phyloP scores from a whole-genome alignment of 257 asterid species.

The Perilla frutescens region DNA sequence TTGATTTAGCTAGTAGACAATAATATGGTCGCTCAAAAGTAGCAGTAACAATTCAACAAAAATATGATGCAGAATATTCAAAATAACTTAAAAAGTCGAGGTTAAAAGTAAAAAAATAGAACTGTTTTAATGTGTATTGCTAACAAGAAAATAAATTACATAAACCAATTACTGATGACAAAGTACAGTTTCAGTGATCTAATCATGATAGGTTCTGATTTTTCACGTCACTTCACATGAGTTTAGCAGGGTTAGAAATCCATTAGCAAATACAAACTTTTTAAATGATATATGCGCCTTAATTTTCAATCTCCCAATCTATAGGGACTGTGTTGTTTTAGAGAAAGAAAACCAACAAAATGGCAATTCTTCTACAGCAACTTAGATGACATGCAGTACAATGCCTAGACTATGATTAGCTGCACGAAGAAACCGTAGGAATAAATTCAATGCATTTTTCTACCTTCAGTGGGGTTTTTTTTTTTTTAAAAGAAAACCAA shows the following conservation, averaged over 20 bases:
- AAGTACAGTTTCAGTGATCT: background rate
- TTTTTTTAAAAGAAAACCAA: background rate
- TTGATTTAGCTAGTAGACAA: background rate
- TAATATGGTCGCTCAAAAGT: slow-evolving; percentile 1
- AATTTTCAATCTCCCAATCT: background rate
- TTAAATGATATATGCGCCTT: background rate
- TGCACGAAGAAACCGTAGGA: background rate
- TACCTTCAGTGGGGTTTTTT: background rate
- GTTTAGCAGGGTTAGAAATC: slow-evolving; percentile 1
- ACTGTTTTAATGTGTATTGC: background rate
- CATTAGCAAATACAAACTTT: background rate
- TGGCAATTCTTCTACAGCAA: background rate
- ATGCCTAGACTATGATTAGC: slow-evolving; percentile 24
- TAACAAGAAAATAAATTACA: background rate
- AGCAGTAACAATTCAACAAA: background rate
- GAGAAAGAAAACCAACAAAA: slow-evolving; percentile 3
- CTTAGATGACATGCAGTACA: slow-evolving; percentile 8
- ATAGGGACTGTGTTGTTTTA: background rate
- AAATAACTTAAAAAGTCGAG: background rate
- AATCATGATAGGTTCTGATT: background rate
- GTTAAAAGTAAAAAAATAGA: background rate
- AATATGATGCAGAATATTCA: background rate
- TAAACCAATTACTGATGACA: slow-evolving; percentile 7
- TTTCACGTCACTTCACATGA: background rate
- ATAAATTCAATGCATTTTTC: slow-evolving; percentile 15